These are phyloP conservation scores for Leishmania braziliensis DNA, from an alignment of 208 protist species.

Conservation along the genomic window DNA sequence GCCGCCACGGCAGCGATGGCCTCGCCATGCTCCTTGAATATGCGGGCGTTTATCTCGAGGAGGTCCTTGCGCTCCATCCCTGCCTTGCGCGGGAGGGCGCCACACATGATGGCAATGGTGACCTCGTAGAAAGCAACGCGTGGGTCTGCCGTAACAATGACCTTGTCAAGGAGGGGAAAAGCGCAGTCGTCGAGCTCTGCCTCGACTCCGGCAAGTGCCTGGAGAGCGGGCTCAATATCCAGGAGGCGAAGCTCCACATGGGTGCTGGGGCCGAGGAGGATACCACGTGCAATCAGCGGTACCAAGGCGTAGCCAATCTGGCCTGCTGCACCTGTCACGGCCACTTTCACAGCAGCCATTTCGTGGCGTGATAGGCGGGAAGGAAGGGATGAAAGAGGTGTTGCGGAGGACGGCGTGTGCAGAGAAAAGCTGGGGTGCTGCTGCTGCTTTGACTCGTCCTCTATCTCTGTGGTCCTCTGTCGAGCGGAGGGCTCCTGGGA, in stretches of 20 bases:
- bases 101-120: slow-evolving; percentile 88
- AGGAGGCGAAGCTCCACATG: slow-evolving; percentile 93
- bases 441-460: background rate
- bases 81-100: slow-evolving; percentile 83
- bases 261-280: slow-evolving; percentile 89
- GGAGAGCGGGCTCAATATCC: slow-evolving; percentile 80
- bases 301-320: slow-evolving; percentile 95
- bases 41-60: slow-evolving; percentile 94
- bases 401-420: background rate
- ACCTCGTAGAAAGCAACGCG: slow-evolving; percentile 83
- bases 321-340: slow-evolving; percentile 96
- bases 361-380: background rate
- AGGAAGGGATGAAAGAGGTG: background rate
- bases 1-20: slow-evolving; percentile 87
- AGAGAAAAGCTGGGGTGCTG: background rate
- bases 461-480: background rate
- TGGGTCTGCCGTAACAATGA: slow-evolving; percentile 72
- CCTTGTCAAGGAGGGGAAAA: slow-evolving; percentile 88
- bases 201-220: slow-evolving; percentile 80
- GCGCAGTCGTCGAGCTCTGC: slow-evolving; percentile 95
- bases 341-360: slow-evolving; percentile 56
- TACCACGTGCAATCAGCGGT: slow-evolving; percentile 93
- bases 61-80: slow-evolving; percentile 98
- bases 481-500: background rate
- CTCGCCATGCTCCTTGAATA: slow-evolving; percentile 95